Conservation (phyloP, 495 filamentous ascomycete species). For the Penicillium chermesinum region DNA sequence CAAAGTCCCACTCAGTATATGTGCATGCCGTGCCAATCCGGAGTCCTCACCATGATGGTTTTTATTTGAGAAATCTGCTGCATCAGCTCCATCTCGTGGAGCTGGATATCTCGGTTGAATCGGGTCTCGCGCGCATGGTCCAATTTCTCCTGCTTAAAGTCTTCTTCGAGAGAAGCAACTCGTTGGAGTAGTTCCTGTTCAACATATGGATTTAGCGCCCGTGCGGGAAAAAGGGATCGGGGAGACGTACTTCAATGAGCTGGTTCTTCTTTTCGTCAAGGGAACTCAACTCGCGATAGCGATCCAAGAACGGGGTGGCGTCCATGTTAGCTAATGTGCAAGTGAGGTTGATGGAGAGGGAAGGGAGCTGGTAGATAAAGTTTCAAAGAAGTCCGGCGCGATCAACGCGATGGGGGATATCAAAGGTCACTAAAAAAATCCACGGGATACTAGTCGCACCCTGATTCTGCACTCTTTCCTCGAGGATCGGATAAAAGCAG, state of each 20-base stretch:
- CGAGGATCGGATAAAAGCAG: no score
- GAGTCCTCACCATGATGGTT: slow-evolving; percentile 42
- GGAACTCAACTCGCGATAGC: slow-evolving; percentile 43
- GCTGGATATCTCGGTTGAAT: slow-evolving; percentile 50
- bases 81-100: slow-evolving; percentile 50
- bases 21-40: background rate
- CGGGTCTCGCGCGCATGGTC: slow-evolving; percentile 52
- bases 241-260: slow-evolving; percentile 44
- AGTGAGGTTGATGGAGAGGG: slow-evolving; percentile 1
- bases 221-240: slow-evolving; percentile 1
- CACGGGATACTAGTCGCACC: background rate
- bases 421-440: background rate
- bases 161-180: slow-evolving; percentile 41
- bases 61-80: slow-evolving; percentile 46
- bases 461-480: no score
- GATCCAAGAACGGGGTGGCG: slow-evolving; percentile 35
- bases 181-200: slow-evolving; percentile 46
- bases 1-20: slow-evolving; percentile 22
- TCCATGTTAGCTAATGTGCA: slow-evolving; percentile 21
- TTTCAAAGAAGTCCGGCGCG: background rate
- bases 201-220: slow-evolving; percentile 14
- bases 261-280: slow-evolving; percentile 49
- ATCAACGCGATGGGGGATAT: background rate
- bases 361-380: slow-evolving; percentile 11
- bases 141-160: slow-evolving; percentile 44